Evolutionary conservation across 768 basidiomycete genomes (phyloP).

Genomic region (Russula virescens): DNA sequence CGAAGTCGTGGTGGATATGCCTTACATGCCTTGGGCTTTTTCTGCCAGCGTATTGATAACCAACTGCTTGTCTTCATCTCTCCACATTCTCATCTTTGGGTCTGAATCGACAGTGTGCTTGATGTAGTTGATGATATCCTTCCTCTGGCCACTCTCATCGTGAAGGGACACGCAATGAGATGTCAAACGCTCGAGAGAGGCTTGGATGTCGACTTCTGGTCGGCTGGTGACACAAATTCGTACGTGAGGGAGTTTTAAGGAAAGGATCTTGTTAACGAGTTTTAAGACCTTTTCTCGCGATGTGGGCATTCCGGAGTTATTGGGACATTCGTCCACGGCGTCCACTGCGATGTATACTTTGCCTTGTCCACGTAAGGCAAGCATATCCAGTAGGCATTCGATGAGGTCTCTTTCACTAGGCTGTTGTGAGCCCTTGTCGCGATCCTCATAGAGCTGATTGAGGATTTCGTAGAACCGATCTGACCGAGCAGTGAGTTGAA

Average conservation of each 20-base stretch:
- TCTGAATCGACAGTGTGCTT: neutral
- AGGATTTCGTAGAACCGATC: neutral
- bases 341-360: neutral
- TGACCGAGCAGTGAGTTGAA: neutral
- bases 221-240: neutral
- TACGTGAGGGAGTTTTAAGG: neutral
- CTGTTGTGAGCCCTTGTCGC: neutral
- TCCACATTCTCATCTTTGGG: neutral
- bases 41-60: neutral
- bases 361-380: neutral
- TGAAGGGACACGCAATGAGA: neutral
- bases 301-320: neutral
- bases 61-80: neutral
- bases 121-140: neutral
- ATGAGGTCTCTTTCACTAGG: constrained; percentile 1
- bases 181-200: neutral
- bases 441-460: neutral
- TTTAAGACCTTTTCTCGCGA: too few relatives aligned
- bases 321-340: constrained; percentile 2
- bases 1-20: neutral
- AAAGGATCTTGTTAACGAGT: too few relatives aligned
- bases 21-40: constrained; percentile 1
- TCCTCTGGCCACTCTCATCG: neutral
- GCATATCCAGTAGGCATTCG: neutral
- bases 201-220: neutral